phyloP scores from a whole-genome alignment of 1,284 basidiomycete genomes.

The Tetrapyrgos nigripes region DNA sequence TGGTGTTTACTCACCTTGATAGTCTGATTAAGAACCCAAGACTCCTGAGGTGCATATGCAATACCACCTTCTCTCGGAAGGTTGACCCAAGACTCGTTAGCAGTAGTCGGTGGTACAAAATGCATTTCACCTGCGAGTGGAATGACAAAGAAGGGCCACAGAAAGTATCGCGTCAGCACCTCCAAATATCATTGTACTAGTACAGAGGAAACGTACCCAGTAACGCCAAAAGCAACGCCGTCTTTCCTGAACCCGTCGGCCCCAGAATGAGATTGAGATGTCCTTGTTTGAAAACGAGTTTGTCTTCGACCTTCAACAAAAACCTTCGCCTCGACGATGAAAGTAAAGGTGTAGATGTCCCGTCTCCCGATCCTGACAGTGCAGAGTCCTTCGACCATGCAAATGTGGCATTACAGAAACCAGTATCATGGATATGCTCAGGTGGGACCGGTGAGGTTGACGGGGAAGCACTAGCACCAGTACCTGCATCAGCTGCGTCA shows the following conservation, averaged over 20 bases:
- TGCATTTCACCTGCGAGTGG: slow-evolving; percentile 64
- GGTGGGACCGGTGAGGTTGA: slow-evolving; percentile 27
- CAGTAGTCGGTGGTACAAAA: slow-evolving; percentile 43
- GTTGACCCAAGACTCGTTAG: slow-evolving; percentile 65
- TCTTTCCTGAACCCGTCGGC: slow-evolving; percentile 46
- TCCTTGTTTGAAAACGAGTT: slow-evolving; percentile 54
- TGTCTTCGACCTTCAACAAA: slow-evolving; percentile 51
- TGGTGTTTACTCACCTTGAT: slow-evolving; percentile 47
- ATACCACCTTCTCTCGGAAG: slow-evolving; percentile 73
- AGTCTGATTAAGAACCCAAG: slow-evolving; percentile 71
- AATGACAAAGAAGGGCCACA: too few species aligned
- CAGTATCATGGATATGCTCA: slow-evolving; percentile 35
- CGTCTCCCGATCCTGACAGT: background rate
- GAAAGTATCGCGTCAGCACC: slow-evolving; percentile 36
- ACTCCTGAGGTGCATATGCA: slow-evolving; percentile 79
- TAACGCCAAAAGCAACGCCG: slow-evolving; percentile 42
- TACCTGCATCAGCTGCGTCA: slow-evolving; percentile 4
- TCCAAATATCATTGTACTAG: slow-evolving; percentile 34
- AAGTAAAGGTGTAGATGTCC: slow-evolving; percentile 24
- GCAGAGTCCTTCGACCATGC: slow-evolving; percentile 43
- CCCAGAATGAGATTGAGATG: slow-evolving; percentile 32
- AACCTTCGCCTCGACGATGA: slow-evolving; percentile 48
- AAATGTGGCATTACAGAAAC: slow-evolving; percentile 51
- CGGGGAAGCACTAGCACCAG: slow-evolving; percentile 26
- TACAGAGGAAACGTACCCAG: slow-evolving; percentile 23